Conservation (phyloP, 192 early-diverging fungal genomes). For the Phlyctochytrium planicorne region DNA sequence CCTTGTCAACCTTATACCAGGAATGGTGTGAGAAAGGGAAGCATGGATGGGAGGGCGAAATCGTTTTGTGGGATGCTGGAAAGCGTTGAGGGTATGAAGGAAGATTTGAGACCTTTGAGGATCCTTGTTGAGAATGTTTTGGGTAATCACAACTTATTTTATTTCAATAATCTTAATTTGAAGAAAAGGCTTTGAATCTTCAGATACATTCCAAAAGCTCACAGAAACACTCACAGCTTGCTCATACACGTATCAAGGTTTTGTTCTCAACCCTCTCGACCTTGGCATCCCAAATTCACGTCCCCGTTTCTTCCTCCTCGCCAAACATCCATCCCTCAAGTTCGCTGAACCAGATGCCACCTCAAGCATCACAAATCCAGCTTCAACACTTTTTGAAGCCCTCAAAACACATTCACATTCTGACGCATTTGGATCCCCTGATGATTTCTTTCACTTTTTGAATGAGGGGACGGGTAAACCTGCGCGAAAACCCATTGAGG, state of each 20-base stretch:
- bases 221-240: slow-evolving; percentile 12
- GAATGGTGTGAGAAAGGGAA: slow-evolving; percentile 69
- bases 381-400: too few relatives aligned
- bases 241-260: slow-evolving; percentile 32
- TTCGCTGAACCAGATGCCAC: slow-evolving; percentile 5
- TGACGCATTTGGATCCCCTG: too few relatives aligned
- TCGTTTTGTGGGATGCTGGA: slow-evolving; percentile 32
- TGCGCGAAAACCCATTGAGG: too few relatives aligned
- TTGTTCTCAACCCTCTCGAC: slow-evolving; percentile 30
- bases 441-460: too few relatives aligned
- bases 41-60: slow-evolving; percentile 30
- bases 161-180: too few relatives aligned
- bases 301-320: slow-evolving; percentile 45
- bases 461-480: too few relatives aligned
- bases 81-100: slow-evolving; percentile 11
- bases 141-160: too few relatives aligned
- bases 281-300: slow-evolving; percentile 48
- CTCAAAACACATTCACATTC: too few relatives aligned
- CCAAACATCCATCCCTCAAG: not conserved
- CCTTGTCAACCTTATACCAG: slow-evolving; percentile 76
- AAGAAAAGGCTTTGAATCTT: slow-evolving; percentile 41
- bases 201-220: slow-evolving; percentile 22
- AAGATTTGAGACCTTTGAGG: slow-evolving; percentile 24
- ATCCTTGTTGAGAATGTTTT: slow-evolving; percentile 52
- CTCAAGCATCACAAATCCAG: slow-evolving; percentile 5